Percentiles rank a stretch among this genome's conserved stretches.
These are phyloP conservation scores for Canna indica DNA, from an alignment of 176 grass and related monocot species.

Conservation along the genomic window DNA sequence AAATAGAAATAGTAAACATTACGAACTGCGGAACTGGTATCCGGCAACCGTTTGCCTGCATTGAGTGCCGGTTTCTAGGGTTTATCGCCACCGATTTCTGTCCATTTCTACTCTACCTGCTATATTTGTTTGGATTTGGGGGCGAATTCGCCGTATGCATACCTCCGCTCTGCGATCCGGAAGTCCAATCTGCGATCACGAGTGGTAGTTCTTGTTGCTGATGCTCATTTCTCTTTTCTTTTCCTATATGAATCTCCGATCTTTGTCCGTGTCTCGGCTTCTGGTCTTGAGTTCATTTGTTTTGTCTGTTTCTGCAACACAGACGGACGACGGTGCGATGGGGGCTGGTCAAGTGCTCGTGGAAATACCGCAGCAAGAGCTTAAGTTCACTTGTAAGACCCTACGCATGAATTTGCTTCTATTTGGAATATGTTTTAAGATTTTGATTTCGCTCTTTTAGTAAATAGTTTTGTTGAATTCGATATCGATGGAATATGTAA, in stretches of 20 bases:
- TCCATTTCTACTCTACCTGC: not conserved
- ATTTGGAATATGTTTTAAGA: not conserved
- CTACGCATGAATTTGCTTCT: not conserved
- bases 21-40: not conserved
- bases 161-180: not conserved
- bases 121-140: not conserved
- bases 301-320: not conserved
- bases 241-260: not conserved
- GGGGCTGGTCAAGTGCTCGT: slow-evolving; percentile 70
- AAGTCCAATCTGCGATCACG: slow-evolving; percentile 1
- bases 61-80: slow-evolving; percentile 5
- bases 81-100: not conserved
- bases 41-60: not conserved
- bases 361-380: slow-evolving; percentile 73
- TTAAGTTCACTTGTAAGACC: slow-evolving; percentile 81
- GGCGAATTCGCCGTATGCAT: not conserved
- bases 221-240: not conserved
- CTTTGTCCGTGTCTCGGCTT: not conserved
- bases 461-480: too few relatives aligned
- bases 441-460: slow-evolving; percentile 3
- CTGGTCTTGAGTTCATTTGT: not conserved
- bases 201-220: not conserved
- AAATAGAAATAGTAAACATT: not conserved
- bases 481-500: not conserved
- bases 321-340: not conserved